Evolutionary conservation across 2,329 filamentous ascomycete genomes (phyloP), one percentile per base, ranked within the genome.

Genomic region (Colletotrichum truncatum): DNA sequence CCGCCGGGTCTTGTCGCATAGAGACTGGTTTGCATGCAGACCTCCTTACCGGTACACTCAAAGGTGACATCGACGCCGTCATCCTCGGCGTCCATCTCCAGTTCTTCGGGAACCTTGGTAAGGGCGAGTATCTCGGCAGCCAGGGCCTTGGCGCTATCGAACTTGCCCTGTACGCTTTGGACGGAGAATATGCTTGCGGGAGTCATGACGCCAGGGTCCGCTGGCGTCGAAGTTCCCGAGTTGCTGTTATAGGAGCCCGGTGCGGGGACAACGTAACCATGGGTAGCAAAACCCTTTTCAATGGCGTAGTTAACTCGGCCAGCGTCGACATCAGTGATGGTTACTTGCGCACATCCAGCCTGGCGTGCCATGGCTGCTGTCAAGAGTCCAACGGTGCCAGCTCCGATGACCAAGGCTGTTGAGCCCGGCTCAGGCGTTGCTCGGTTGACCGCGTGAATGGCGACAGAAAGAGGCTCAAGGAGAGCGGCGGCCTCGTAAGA

Each of bases 1-100:
- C 91, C 91, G 25, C 91, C 92, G 0, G 91, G 84, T 63, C 84
- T 84, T 9, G 91, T 89, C 3, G 89, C 89, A 70, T 91, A 93
- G 18, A 94, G 87, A n/a, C 88, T 85, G 2, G 90, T 90, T 74
- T 93, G 91, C 78, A 93, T 89, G 74, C 91, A 93, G 1, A 86
- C 83, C 67, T 92, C 90, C 66, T 93, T 92, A 26, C 91, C 91
- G 0, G 91, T 93, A 73, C 91, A 93, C 76, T 94, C 91, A 68
- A 93, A 93, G 0, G 90, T 87, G 5, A 90, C 77, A 71, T 93
- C 90, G 3, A 93, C 85, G 48, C 91, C 89, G 1, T 82, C 85
- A 54, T 91, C 89, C 21, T 85, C 82, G 6, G 82, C 81, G 25
- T 75, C 72, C n/a, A 75, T 72, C 2, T 78, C 56, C n/a, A 74